phyloP scores from a whole-genome alignment of 2,329 filamentous ascomycete genomes.

The Nothophoma quercina region DNA sequence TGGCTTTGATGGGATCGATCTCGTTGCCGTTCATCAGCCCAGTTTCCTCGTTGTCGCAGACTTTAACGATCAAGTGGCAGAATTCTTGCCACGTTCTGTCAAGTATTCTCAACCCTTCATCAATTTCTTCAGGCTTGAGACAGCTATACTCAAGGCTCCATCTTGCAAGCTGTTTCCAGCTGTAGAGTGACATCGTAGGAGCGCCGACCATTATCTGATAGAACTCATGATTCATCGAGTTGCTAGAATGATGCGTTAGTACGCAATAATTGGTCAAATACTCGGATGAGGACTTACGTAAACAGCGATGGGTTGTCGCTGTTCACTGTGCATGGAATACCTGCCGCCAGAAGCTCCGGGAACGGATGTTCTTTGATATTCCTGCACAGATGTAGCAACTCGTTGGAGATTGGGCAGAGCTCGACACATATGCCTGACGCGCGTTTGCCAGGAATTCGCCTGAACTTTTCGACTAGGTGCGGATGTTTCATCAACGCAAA shows the following conservation, averaged over 20 bases:
- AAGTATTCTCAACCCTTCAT: slow-evolving; percentile 56
- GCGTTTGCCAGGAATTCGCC: slow-evolving; percentile 24
- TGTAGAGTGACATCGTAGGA: slow-evolving; percentile 70
- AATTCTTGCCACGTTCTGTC: slow-evolving; percentile 65
- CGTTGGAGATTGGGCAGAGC: slow-evolving; percentile 79
- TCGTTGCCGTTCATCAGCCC: neutral
- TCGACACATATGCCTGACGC: slow-evolving; percentile 70
- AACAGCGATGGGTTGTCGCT: slow-evolving; percentile 80
- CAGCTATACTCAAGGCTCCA: slow-evolving; percentile 59
- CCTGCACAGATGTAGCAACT: slow-evolving; percentile 74
- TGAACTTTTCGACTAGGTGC: slow-evolving; percentile 70
- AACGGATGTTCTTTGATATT: slow-evolving; percentile 71
- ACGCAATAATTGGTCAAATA: no score
- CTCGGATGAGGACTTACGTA: no score
- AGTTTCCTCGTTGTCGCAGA: neutral
- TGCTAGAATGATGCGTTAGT: no score
- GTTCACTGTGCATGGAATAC: slow-evolving; percentile 76
- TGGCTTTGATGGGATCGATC: neutral
- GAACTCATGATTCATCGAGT: slow-evolving; percentile 76
- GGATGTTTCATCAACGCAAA: slow-evolving; percentile 72
- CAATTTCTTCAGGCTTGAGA: slow-evolving; percentile 49
- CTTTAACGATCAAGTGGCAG: slow-evolving; percentile 59
- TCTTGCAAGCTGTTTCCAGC: slow-evolving; percentile 69
- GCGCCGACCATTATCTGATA: slow-evolving; percentile 78
- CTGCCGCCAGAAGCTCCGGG: slow-evolving; percentile 73